Evolutionary conservation across 352 stramenopile genomes (phyloP), one percentile per base, ranked within the genome.

Genomic region (Thraustotheca clavata): DNA sequence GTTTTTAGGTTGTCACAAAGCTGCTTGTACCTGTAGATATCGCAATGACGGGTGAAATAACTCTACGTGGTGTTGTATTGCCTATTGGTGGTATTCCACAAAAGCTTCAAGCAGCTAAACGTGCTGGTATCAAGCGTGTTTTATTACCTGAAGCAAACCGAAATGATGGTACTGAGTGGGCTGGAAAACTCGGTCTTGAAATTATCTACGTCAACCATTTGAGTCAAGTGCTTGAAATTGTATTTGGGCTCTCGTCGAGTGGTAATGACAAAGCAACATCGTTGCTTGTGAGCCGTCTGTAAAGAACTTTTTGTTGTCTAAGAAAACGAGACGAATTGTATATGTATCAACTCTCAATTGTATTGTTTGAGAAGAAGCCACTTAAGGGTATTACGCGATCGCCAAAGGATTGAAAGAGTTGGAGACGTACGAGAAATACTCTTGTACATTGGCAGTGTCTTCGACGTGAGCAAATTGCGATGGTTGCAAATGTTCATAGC

Each of bases 71-170:
- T 27, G 78, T 94, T 24, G 88, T 96, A 59, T 65, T 97, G n/a
- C 87, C 89, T 1, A 85, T 97, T 34, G 87, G 88, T n/a, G 89
- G 88, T 20, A 89, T 97, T 48, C 87, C 89, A 20, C 87, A 97
- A 59, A 97, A 96, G 71, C 80, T 95, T 18, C 69, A 96, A 12
- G 86, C 87, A 29, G 89, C 89, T 24, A 86, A 90, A 62, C 80
- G 86, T 16, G 87, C 85, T 18, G 87, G 87, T 2, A 91, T 96
- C 61, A 86, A 83, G 62, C 85, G 81, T 29, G 73, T 95, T 14
- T 77, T 95, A 27, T 60, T 94, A 20, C 86, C 86, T 2, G 74
- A 75, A 38, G 81, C 77, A 35, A 95, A 95, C 60, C 68, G 83
- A 50, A 76, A 74, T 46, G 86, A 95, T 61, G 78, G 80, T 6